Evolutionary conservation across 169 alveolate genomes (phyloP).

Genomic region (Plasmodium cynomolgi): DNA sequence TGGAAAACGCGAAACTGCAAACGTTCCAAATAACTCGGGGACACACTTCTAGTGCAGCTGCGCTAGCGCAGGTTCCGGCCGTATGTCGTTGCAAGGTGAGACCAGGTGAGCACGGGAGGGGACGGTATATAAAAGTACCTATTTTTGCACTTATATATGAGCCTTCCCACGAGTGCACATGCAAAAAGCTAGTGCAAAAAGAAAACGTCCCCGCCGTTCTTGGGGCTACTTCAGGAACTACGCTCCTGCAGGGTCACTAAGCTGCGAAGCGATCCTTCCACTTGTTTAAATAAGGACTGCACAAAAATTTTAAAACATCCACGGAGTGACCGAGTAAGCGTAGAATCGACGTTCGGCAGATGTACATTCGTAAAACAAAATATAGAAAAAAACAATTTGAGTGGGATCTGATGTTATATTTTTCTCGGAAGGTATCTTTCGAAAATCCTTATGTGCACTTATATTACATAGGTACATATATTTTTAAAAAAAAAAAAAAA

Average conservation of each 20-base stretch:
- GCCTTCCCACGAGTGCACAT: neutral
- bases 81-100: slow-evolving; percentile 27
- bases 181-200: neutral
- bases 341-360: neutral
- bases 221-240: neutral
- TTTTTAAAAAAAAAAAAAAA: slow-evolving; percentile 7
- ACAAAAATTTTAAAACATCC: neutral
- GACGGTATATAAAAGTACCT: neutral
- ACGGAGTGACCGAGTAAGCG: neutral
- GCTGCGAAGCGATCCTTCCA: neutral
- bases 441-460: neutral
- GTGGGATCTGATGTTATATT: neutral
- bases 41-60: neutral
- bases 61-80: neutral
- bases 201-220: neutral
- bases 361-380: neutral
- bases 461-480: neutral
- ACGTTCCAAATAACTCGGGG: neutral
- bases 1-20: neutral
- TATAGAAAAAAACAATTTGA: neutral
- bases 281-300: slow-evolving; percentile 2
- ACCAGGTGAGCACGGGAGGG: neutral
- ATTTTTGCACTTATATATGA: neutral
- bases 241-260: neutral
- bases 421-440: neutral